phyloP scores from a whole-genome alignment of 768 basidiomycete genomes.

The Hemileccinum rubropunctum region DNA sequence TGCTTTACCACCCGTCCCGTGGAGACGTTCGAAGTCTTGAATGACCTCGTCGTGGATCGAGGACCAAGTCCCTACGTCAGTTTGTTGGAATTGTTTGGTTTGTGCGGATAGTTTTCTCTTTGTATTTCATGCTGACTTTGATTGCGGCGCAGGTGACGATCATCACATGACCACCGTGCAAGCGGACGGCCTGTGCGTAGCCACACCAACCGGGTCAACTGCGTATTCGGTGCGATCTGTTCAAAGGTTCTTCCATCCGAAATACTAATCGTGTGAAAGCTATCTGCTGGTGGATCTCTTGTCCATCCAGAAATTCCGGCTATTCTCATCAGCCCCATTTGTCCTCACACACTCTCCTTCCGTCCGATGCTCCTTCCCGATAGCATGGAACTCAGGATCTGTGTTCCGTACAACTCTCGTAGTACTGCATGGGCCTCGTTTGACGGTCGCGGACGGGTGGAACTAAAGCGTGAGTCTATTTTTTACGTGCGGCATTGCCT shows the following conservation, averaged over 20 bases:
- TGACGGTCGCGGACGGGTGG: constrained; percentile 94
- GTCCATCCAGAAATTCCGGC: constrained; percentile 98
- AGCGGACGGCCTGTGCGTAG: constrained; percentile 92
- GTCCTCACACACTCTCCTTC: constrained; percentile 98
- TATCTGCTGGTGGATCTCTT: constrained; percentile 96
- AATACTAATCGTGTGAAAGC: constrained; percentile 34
- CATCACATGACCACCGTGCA: constrained; percentile 99
- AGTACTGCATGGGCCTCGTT: constrained; percentile 99
- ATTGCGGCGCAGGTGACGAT: constrained; percentile 81
- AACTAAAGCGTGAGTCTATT: constrained; percentile 78
- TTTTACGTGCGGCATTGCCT: neutral
- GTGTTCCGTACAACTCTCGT: constrained; percentile 98
- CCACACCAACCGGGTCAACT: constrained; percentile 96
- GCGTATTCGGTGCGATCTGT: constrained; percentile 80
- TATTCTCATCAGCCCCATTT: constrained; percentile 94
- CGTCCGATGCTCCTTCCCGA: constrained; percentile 98
- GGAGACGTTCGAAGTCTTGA: constrained; percentile 94
- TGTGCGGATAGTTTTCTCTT: constrained; percentile 25
- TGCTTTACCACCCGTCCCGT: constrained; percentile 94
- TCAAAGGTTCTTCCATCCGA: neutral
- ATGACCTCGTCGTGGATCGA: constrained; percentile 96
- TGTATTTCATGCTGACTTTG: constrained; percentile 2
- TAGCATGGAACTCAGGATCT: constrained; percentile 96
- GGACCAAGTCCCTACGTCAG: constrained; percentile 98
- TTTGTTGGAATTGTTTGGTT: constrained; percentile 93